These are phyloP conservation scores for Botrytis elliptica DNA, from an alignment of 2,329 filamentous ascomycete species.

Conservation along the genomic window DNA sequence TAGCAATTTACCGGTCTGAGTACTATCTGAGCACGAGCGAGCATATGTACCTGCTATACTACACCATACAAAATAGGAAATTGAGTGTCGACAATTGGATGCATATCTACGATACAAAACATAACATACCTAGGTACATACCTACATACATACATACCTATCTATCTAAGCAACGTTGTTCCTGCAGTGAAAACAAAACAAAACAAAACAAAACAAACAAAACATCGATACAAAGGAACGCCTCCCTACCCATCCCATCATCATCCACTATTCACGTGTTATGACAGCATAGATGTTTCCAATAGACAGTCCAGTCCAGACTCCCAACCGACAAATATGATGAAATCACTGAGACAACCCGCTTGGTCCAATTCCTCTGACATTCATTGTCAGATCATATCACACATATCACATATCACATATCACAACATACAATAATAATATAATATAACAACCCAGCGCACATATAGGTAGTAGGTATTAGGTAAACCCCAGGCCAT, in stretches of 20 bases:
- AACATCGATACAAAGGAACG: not conserved
- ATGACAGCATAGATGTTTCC: constrained; percentile 7
- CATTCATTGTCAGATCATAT: not conserved
- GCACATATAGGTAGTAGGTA: not conserved
- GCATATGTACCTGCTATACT: not conserved
- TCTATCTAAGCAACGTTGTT: not conserved
- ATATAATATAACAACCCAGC: not conserved
- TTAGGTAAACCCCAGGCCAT: no score
- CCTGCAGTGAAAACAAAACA: not conserved
- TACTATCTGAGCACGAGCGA: not conserved
- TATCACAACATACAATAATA: not conserved
- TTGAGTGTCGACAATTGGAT: not conserved
- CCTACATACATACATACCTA: not conserved
- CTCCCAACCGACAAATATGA: not conserved
- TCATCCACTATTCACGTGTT: not conserved
- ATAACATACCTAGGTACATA: not conserved
- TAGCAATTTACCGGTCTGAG: not conserved
- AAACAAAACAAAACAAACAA: not conserved
- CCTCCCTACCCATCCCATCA: not conserved
- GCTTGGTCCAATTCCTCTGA: not conserved
- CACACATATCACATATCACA: no score
- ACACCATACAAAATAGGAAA: not conserved
- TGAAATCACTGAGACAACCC: not conserved
- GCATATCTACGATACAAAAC: not conserved
- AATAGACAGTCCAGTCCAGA: not conserved